Base-by-base conservation (phyloP, 768 basidiomycete genomes). In the Tricholomella constricta region DNA sequence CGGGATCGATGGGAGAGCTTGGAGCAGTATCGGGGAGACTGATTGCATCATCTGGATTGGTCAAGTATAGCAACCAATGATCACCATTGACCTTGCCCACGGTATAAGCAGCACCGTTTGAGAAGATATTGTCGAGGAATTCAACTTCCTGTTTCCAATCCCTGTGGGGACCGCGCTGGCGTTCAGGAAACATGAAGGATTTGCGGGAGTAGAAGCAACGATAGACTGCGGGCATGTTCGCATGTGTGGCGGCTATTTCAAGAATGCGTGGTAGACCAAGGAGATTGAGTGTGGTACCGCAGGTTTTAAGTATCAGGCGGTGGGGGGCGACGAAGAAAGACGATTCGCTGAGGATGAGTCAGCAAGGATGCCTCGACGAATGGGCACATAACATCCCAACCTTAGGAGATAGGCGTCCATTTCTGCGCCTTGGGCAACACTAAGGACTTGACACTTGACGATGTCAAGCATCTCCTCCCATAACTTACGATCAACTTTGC, bases 391-490 rank as follows among this genome's bases (percentile, higher is more conserved):
- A 59, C 27, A 31, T 73, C 84, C 61, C 59, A n/a, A 96, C 97
- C 94, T 97, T 56, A 99, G 76, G 35, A 99, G 79, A 76, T 98
- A 99, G 22, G 97, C 96, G 65, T 98, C 97, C 59, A 86, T 84
- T 62, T 96, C 91, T n/a, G 79, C 72, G 54, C 96, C 97, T 65
- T 91, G 80, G 40, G 97, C 79, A 50, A 91, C 85, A 66, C 87
- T 96, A 68, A 99, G 82, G 34, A 98, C 90, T 66, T 97, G 92
- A 79, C 97, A 99, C 67, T 90, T 86, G 67, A 99, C 97, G 58
- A 96, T 91, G 72, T 86, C 87, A 55, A 99, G 84, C 94, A 99
- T 97, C 53, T 92, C 90, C 73, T 97, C 94, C 97, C 97, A 99
- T 27, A 89, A 76, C 26, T 77, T 70, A 54, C 86, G 78, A 60